Percentiles rank a stretch among this genome's conserved stretches.
Conservation (phyloP, 2,329 filamentous ascomycete genomes). For the Mollisia scopiformis region DNA sequence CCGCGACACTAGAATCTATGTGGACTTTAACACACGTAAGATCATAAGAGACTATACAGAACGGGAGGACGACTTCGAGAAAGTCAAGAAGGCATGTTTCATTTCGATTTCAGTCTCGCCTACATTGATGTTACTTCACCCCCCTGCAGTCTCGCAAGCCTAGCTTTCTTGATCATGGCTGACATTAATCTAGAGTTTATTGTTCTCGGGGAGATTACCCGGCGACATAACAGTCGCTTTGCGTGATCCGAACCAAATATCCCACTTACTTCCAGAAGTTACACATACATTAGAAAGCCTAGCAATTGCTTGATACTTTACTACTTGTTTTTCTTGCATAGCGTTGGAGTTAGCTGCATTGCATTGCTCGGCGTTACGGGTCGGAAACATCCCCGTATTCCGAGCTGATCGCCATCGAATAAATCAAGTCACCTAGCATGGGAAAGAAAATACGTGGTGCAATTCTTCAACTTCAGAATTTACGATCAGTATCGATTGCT, state of each 20-base stretch:
- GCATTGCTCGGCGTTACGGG: not conserved
- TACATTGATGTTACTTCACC: not conserved
- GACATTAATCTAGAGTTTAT: slow-evolving; percentile 47
- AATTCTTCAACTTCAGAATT: too few species aligned
- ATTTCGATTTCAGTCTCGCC: not conserved
- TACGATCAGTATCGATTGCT: too few species aligned
- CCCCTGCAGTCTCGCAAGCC: not conserved
- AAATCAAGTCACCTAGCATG: too few species aligned
- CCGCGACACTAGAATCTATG: slow-evolving; percentile 87
- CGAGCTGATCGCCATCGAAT: not conserved
- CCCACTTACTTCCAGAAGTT: slow-evolving; percentile 70
- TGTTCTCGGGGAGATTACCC: slow-evolving; percentile 54
- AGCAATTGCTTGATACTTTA: slow-evolving; percentile 23
- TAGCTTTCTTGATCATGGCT: slow-evolving; percentile 14
- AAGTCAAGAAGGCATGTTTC: slow-evolving; percentile 67
- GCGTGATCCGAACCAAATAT: slow-evolving; percentile 78
- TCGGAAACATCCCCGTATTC: not conserved
- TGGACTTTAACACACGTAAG: slow-evolving; percentile 80
- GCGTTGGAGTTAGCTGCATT: slow-evolving; percentile 25
- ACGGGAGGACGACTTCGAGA: slow-evolving; percentile 81
- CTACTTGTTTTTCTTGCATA: slow-evolving; percentile 15
- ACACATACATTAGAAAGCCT: slow-evolving; percentile 64
- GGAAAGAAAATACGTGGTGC: too few species aligned
- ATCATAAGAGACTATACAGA: slow-evolving; percentile 89
- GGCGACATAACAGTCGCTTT: slow-evolving; percentile 78